Conservation (phyloP, 257 asterid genomes). For the Prunella vulgaris region DNA sequence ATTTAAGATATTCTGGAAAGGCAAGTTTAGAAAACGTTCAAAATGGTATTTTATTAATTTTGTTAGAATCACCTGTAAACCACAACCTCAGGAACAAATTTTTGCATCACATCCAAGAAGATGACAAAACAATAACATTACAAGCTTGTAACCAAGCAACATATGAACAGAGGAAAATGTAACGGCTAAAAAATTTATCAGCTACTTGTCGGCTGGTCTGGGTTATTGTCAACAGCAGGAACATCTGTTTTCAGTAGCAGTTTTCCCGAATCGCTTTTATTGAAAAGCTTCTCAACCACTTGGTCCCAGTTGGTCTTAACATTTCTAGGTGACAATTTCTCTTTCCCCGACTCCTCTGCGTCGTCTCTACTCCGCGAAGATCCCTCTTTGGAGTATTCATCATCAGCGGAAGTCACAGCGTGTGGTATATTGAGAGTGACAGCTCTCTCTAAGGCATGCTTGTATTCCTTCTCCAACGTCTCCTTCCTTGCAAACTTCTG, state of each 20-base stretch:
- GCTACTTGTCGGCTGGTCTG: background rate
- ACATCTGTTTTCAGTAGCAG: constrained; percentile 34
- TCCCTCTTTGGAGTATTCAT: constrained; percentile 25
- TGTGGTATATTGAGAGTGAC: constrained; percentile 80
- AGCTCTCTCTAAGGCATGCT: constrained; percentile 85
- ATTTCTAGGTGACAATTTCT: constrained; percentile 21
- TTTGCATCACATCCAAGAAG: constrained; percentile 8
- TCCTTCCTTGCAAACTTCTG: constrained; percentile 58
- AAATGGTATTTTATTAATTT: too few relatives aligned
- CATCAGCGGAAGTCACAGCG: constrained; percentile 42
- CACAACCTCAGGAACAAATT: background rate
- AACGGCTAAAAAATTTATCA: background rate
- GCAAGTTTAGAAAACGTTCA: too few relatives aligned
- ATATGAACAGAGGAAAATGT: background rate
- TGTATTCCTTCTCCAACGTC: constrained; percentile 83
- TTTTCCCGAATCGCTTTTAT: constrained; percentile 44
- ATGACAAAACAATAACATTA: background rate
- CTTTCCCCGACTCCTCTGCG: background rate
- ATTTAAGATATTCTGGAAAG: too few relatives aligned
- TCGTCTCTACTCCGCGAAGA: constrained; percentile 16
- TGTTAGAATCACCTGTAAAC: too few relatives aligned
- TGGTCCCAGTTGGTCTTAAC: constrained; percentile 68
- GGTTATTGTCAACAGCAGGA: constrained; percentile 15
- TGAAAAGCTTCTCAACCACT: constrained; percentile 54
- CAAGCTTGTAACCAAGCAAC: background rate